A percentile compares a stretch with the other conserved stretches of the same genome.
Conservation (phyloP, 495 filamentous ascomycete genomes). For the Evansstolkia leycettana region DNA sequence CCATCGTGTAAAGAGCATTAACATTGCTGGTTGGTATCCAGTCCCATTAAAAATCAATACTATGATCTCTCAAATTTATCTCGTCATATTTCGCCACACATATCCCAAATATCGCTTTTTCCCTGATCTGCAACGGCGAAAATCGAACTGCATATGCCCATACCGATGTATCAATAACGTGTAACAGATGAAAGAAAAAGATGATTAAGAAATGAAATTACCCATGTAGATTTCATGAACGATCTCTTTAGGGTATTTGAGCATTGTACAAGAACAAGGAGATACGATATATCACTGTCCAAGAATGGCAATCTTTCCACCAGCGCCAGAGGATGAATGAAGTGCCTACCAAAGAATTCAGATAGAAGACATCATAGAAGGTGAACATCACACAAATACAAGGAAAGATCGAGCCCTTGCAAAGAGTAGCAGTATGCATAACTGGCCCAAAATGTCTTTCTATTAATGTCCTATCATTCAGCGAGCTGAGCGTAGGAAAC, state of each 20-base stretch:
- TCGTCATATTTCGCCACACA: too few relatives aligned
- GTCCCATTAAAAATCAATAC: too few relatives aligned
- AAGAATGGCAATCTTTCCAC: constrained; percentile 13
- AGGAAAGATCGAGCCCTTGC: constrained; percentile 10
- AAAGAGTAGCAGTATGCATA: constrained; percentile 1
- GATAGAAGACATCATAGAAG: constrained; percentile 10
- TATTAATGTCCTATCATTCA: constrained; percentile 11
- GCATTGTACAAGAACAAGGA: constrained; percentile 30
- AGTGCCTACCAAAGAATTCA: constrained; percentile 4
- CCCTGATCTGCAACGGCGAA: too few relatives aligned
- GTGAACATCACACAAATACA: constrained; percentile 15
- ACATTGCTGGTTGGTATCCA: too few relatives aligned
- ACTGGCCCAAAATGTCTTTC: too few relatives aligned
- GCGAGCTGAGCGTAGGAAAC: constrained; percentile 59
- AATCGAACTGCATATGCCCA: too few relatives aligned
- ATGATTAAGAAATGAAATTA: constrained; percentile 1
- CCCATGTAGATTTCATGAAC: constrained; percentile 16
- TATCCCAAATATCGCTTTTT: too few relatives aligned
- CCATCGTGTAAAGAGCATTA: too few relatives aligned
- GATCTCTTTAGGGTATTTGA: constrained; percentile 25
- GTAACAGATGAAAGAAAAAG: not conserved
- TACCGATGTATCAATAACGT: too few relatives aligned
- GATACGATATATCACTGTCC: constrained; percentile 15
- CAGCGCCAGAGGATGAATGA: constrained; percentile 10
- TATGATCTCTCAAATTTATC: too few relatives aligned